These are phyloP conservation scores for Cryptococcus sp. DNA, from an alignment of 1,284 basidiomycete genomes.

Conservation along the genomic window DNA sequence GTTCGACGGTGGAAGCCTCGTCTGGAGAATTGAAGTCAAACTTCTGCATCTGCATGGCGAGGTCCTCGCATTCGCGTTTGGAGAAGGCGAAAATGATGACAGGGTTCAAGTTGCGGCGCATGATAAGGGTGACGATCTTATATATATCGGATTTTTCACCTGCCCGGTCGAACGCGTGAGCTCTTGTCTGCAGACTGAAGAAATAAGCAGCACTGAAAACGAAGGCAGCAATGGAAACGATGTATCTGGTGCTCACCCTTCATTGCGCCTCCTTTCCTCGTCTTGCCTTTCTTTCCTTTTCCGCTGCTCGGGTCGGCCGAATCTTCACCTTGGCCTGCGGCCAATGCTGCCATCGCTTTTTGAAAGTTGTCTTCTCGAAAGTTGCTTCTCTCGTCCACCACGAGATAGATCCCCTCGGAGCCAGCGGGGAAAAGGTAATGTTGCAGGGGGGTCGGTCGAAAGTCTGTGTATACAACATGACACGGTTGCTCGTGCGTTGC, in stretches of 20 bases:
- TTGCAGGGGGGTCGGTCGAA: conserved; percentile 94
- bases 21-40: conserved; percentile 94
- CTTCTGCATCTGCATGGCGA: conserved; percentile 89
- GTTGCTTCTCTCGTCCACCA: conserved; percentile 95
- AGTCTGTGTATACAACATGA: conserved; percentile 99
- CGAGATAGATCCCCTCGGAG: conserved; percentile 94
- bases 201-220: neutral
- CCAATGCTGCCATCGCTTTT: conserved; percentile 94
- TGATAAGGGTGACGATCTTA: conserved; percentile 98
- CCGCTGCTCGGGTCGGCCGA: conserved; percentile 78
- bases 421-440: conserved; percentile 98
- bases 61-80: conserved; percentile 93
- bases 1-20: conserved; percentile 82
- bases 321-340: conserved; percentile 83
- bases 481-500: conserved; percentile 97
- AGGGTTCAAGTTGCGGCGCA: conserved; percentile 96
- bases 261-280: conserved; percentile 82
- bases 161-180: conserved; percentile 2
- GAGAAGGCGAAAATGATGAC: conserved; percentile 99
- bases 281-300: conserved; percentile 83
- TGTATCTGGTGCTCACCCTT: conserved; percentile 61
- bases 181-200: neutral
- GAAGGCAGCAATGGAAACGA: too few species aligned
- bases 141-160: conserved; percentile 68
- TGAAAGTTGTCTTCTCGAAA: conserved; percentile 97